Percentiles rank a stretch among this genome's conserved stretches.
Conservation (phyloP, 768 basidiomycete species). For the Suillus variegatus region DNA sequence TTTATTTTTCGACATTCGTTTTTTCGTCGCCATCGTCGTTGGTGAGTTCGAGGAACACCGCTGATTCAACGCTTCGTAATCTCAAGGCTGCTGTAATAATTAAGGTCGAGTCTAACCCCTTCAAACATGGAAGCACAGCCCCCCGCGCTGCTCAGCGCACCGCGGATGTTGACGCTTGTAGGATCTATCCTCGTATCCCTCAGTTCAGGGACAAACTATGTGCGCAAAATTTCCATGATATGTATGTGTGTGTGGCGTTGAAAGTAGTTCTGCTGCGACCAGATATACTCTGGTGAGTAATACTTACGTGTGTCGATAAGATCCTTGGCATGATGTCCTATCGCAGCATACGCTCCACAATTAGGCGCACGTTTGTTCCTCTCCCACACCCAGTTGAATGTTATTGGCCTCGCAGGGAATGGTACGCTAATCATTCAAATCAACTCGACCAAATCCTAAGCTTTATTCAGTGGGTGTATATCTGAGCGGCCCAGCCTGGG, state of each 20-base stretch:
- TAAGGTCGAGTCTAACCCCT: constrained; percentile 10
- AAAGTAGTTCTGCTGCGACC: not conserved
- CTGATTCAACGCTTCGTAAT: not conserved
- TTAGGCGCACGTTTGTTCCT: constrained; percentile 75
- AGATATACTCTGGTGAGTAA: constrained; percentile 33
- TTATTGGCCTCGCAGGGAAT: constrained; percentile 81
- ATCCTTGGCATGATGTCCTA: not conserved
- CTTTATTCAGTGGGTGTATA: constrained; percentile 68
- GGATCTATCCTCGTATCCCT: constrained; percentile 62
- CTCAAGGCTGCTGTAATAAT: not conserved
- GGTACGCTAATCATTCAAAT: constrained; percentile 39
- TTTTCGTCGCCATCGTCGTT: not conserved
- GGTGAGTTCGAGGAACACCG: not conserved
- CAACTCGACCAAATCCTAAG: not conserved
- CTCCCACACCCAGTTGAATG: constrained; percentile 78
- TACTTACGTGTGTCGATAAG: not conserved
- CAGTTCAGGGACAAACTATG: constrained; percentile 75
- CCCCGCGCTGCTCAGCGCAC: constrained; percentile 37
- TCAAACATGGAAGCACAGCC: constrained; percentile 15
- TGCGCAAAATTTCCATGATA: constrained; percentile 35
- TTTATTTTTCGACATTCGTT: not conserved
- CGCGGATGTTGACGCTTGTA: constrained; percentile 50
- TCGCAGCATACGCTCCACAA: constrained; percentile 81
- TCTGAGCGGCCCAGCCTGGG: constrained; percentile 74
- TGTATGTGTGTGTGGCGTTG: not conserved